Evolutionary conservation across 176 grass and related monocot genomes (phyloP).

Genomic region (Avena atlantica): DNA sequence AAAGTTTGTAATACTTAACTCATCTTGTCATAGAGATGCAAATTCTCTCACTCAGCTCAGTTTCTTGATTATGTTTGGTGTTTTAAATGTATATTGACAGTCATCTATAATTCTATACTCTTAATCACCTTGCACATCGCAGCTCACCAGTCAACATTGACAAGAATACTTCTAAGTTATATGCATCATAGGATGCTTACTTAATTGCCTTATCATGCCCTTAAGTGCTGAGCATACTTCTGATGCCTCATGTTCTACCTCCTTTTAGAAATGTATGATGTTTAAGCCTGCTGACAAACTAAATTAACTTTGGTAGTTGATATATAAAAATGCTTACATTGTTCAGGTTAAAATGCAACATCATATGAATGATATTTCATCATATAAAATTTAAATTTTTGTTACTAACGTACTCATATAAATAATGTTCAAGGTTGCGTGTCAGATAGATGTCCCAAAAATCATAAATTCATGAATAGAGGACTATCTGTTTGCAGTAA

Average conservation of each 20-base stretch:
- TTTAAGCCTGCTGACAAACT: neutral
- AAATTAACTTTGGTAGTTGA: neutral
- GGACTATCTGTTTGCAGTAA: neutral
- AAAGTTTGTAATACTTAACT: slow-evolving; percentile 65
- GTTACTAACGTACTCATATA: neutral
- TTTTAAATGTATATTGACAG: slow-evolving; percentile 20
- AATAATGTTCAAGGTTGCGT: slow-evolving; percentile 2
- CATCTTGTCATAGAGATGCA: slow-evolving; percentile 26
- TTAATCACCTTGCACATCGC: neutral
- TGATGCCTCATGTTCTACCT: neutral
- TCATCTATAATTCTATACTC: slow-evolving; percentile 4
- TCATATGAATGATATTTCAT: neutral
- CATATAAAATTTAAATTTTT: neutral
- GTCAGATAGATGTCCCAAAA: neutral
- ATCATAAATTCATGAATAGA: slow-evolving; percentile 17
- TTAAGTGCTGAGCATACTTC: neutral
- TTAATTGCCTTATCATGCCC: neutral
- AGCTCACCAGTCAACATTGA: neutral
- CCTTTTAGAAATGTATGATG: neutral
- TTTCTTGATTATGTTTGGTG: slow-evolving; percentile 19
- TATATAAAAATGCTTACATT: neutral
- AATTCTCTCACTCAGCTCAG: neutral
- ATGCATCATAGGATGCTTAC: neutral
- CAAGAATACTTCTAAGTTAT: slow-evolving; percentile 11
- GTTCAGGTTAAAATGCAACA: slow-evolving; percentile 16